phyloP scores from a whole-genome alignment of 2,329 filamentous ascomycete genomes.

The Bertia moriformis region DNA sequence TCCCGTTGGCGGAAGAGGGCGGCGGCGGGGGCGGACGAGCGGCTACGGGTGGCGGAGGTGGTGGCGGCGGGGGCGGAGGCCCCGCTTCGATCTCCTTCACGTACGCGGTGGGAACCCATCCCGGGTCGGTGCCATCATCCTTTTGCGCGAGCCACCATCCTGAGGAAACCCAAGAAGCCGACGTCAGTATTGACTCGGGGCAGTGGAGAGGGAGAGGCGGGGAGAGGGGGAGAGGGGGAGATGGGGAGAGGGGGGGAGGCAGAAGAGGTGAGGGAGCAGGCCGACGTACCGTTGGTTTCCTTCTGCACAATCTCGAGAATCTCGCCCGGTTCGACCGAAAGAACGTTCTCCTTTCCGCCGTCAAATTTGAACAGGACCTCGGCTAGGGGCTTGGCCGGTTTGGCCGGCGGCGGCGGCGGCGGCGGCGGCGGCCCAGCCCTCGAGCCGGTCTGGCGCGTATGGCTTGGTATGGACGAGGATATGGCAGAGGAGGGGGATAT shows the following conservation, averaged over 20 bases:
- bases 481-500: background rate
- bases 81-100: constrained; percentile 65
- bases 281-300: constrained; percentile 77
- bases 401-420: constrained; percentile 50
- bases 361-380: constrained; percentile 88
- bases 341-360: constrained; percentile 71
- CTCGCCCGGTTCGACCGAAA: constrained; percentile 67
- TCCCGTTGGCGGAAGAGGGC: too few relatives aligned
- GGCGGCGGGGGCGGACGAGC: too few relatives aligned
- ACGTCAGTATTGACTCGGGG: constrained; percentile 10
- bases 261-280: constrained; percentile 1
- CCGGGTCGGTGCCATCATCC: constrained; percentile 51
- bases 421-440: constrained; percentile 52
- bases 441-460: constrained; percentile 46
- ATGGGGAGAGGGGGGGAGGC: background rate
- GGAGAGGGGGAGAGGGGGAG: background rate
- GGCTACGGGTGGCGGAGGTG: constrained; percentile 40
- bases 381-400: constrained; percentile 60
- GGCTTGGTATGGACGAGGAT: constrained; percentile 9
- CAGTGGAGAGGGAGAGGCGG: background rate
- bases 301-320: constrained; percentile 84
- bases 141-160: constrained; percentile 94
- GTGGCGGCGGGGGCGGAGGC: constrained; percentile 48
- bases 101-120: constrained; percentile 89
- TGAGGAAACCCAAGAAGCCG: constrained; percentile 25